Evolutionary conservation across 306 rosid genomes (phyloP), one percentile per base, ranked within the genome.

Genomic region (Quercus variabilis): DNA sequence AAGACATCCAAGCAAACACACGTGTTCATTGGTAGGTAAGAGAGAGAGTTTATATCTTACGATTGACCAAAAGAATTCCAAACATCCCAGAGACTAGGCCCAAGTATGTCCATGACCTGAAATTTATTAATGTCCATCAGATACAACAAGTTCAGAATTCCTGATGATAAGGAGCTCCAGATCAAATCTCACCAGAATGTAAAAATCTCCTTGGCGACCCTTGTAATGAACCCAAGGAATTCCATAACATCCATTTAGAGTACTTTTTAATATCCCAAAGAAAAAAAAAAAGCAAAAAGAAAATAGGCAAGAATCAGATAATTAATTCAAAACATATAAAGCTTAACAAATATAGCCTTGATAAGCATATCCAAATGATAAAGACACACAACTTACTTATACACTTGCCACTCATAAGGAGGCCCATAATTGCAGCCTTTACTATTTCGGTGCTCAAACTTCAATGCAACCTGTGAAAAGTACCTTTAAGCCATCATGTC

Each of bases 61-160:
- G 91, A 81, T 79, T 93, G 98, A 67, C 98, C 93, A 81, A 85
- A 87, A 83, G 88, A 78, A 86, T 91, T 93, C 97, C 98, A 93
- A 33, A 93, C 90, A 68, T 93, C 97, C 98, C 98, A 93, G 35
- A 93, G 93, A 81, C 98, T 93, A 65, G 98, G 98, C 69, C 98
- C 98, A 74, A 93, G 97, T 71, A 93, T 93, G 92, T 93, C 98
- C 98, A 93, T 93, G 79, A 93, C 98, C 98, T 91, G 87, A 60
- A 64, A 82, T 86, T 76, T 71, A 77, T 62, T 23, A 74, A 57
- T 49, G 80, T 67, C 56, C 43, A 43, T 91, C 83, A 88, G 83
- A 83, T 20, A 67, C 71, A 55, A 71, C 52, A 78, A 76, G 56
- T 60, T 69, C 5, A 35, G 54, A 81, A 75, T 60, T 23, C 73